These are phyloP conservation scores for Paramecium primaurelia DNA, from an alignment of 73 alveolate species.

Conservation along the genomic window DNA sequence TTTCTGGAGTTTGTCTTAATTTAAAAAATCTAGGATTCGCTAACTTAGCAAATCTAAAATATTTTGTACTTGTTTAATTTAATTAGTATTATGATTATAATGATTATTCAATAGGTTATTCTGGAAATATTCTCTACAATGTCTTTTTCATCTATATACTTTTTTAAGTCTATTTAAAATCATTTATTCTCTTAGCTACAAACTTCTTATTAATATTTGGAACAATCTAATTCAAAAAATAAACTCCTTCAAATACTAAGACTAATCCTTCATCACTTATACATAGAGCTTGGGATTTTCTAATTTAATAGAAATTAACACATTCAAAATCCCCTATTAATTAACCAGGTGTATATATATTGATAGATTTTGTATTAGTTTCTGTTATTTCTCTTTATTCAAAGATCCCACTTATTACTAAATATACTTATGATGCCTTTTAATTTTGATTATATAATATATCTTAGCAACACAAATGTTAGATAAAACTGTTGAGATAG, in stretches of 20 bases:
- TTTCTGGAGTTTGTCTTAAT: not conserved
- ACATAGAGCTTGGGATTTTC: not conserved
- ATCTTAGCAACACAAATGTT: not conserved
- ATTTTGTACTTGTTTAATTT: not conserved
- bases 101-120: not conserved
- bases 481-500: not conserved
- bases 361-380: not conserved
- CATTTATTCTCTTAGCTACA: not conserved
- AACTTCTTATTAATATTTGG: not conserved
- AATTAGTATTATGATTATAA: not conserved
- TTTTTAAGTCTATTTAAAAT: not conserved
- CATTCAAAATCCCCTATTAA: slow-evolving; percentile 8
- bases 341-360: not conserved
- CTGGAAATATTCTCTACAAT: not conserved
- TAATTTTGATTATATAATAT: not conserved
- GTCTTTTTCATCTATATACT: slow-evolving; percentile 12
- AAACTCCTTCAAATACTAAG: not conserved
- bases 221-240: not conserved
- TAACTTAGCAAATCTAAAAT: not conserved
- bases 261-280: slow-evolving; percentile 20
- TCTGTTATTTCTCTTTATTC: not conserved
- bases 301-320: not conserved
- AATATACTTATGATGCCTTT: not conserved
- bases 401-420: not conserved
- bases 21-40: not conserved